A percentile compares a stretch with the other conserved stretches of the same genome.
These are phyloP conservation scores for Samsoniella hepiali DNA, from an alignment of 2,329 filamentous ascomycete genomes.

Conservation along the genomic window DNA sequence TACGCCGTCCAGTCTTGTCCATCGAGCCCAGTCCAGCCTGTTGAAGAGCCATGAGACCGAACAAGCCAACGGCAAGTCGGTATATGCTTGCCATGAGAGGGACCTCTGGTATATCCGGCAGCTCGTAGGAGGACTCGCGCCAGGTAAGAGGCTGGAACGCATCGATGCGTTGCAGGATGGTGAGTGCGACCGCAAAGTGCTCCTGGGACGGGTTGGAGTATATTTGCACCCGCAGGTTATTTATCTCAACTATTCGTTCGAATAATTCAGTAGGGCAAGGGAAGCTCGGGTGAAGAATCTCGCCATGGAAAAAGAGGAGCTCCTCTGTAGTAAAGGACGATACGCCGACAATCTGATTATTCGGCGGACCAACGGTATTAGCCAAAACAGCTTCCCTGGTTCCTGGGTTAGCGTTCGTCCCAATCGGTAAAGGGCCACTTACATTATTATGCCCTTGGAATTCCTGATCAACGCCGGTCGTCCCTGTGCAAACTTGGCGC, in stretches of 20 bases:
- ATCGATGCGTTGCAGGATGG: conserved; percentile 1
- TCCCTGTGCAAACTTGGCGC: neutral
- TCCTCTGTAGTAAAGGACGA: conserved; percentile 4
- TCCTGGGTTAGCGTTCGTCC: neutral
- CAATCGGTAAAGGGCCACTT: neutral
- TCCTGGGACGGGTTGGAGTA: neutral
- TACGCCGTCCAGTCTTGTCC: neutral
- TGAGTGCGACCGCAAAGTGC: neutral
- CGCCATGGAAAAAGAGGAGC: neutral
- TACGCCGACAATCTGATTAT: neutral
- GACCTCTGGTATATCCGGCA: neutral
- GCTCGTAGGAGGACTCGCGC: neutral
- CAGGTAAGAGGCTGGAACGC: neutral
- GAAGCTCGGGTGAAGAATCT: neutral
- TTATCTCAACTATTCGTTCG: neutral
- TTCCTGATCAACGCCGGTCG: neutral
- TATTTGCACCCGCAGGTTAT: neutral
- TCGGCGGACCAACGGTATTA: neutral
- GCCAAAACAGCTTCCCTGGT: conserved; percentile 1
- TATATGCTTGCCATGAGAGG: conserved; percentile 5
- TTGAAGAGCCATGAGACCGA: neutral
- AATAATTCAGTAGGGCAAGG: neutral
- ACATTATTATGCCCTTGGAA: neutral
- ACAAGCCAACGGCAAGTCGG: neutral
- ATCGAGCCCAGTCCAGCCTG: neutral